These are phyloP conservation scores for Arabis hirsuta DNA, from an alignment of 345 rosid genomes.

Conservation along the genomic window DNA sequence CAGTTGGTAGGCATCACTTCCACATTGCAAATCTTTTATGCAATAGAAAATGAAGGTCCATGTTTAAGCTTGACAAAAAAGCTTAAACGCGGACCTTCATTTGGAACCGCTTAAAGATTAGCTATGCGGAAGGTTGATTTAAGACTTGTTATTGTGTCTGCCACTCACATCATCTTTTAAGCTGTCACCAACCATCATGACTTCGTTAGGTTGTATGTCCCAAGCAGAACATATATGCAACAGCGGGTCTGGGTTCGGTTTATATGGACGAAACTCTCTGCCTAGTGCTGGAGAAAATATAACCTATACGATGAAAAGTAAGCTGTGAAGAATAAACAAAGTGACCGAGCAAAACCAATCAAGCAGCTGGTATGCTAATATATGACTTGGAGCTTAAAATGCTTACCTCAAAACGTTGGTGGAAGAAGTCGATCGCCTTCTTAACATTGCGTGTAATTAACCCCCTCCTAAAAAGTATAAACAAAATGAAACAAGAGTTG, in stretches of 20 bases:
- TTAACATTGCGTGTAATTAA: conserved; percentile 86
- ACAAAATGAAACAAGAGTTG: conserved; percentile 9
- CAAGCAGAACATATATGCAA: conserved; percentile 86
- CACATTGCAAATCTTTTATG: conserved; percentile 54
- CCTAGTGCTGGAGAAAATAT: conserved; percentile 87
- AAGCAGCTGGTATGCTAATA: not conserved
- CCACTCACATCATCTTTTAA: conserved; percentile 90
- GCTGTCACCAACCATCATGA: conserved; percentile 97
- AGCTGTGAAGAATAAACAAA: no score
- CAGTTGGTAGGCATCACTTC: conserved; percentile 33
- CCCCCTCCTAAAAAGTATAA: conserved; percentile 64
- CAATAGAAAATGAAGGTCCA: conserved; percentile 59
- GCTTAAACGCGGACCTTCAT: conserved; percentile 42
- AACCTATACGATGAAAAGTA: conserved; percentile 55
- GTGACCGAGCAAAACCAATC: conserved; percentile 7
- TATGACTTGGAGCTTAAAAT: conserved; percentile 8
- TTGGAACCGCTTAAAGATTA: conserved; percentile 49
- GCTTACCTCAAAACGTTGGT: conserved; percentile 78
- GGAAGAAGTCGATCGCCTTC: conserved; percentile 84
- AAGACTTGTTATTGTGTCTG: conserved; percentile 60
- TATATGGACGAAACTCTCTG: conserved; percentile 93
- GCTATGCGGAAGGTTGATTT: conserved; percentile 50
- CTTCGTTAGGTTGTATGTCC: conserved; percentile 79
- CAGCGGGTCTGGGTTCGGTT: conserved; percentile 92
- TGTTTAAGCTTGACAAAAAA: no score